Evolutionary conservation across 345 rosid species (phyloP).

Genomic region (Murraya paniculata): DNA sequence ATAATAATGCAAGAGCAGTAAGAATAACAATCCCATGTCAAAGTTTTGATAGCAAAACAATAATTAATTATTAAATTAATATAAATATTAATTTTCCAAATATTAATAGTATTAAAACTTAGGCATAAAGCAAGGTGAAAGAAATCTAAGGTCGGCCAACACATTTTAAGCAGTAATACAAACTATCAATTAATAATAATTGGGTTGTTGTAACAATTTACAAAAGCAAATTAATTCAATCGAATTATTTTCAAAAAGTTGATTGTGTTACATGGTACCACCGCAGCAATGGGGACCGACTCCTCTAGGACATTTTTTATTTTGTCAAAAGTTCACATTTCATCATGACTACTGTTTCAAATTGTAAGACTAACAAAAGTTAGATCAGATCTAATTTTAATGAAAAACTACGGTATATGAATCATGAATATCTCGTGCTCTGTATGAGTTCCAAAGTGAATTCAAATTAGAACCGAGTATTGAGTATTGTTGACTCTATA

Average conservation of each 20-base stretch:
- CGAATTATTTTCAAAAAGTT: not conserved
- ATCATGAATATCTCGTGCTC: no score
- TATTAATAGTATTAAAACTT: not conserved
- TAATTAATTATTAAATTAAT: not conserved
- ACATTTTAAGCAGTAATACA: not conserved
- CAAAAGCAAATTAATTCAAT: not conserved
- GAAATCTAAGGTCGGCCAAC: not conserved
- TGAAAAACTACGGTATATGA: not conserved
- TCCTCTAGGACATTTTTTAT: not conserved
- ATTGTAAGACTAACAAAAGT: not conserved
- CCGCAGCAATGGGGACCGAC: no score
- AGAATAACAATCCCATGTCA: not conserved
- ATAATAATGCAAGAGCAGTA: not conserved
- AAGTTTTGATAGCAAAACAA: not conserved
- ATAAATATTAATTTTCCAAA: no score
- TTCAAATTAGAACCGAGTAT: not conserved
- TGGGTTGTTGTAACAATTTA: not conserved
- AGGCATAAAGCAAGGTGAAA: not conserved
- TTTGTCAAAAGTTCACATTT: not conserved
- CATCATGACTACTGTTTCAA: not conserved
- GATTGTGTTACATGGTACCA: not conserved
- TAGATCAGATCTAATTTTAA: not conserved
- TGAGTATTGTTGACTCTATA: not conserved
- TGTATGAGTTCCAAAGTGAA: not conserved
- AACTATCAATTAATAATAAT: no score